phyloP scores from a whole-genome alignment of 2,329 filamentous ascomycete genomes.

The Alternaria dauci region DNA sequence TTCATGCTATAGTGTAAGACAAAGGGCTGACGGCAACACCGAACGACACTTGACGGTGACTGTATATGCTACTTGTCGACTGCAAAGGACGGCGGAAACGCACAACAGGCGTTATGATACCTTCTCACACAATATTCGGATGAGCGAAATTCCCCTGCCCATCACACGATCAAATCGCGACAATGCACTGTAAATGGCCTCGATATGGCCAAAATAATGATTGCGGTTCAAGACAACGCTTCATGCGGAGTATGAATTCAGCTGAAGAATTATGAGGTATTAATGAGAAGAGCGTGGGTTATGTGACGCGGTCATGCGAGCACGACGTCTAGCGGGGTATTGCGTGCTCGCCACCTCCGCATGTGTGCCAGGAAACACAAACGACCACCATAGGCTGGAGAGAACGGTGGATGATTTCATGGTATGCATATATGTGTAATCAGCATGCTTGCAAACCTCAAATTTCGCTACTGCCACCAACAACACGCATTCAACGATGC shows the following conservation, averaged over 20 bases:
- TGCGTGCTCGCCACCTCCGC: constrained; percentile 31
- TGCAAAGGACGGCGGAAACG: background rate
- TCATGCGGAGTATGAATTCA: no score
- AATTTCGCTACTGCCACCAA: background rate
- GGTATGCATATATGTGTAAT: background rate
- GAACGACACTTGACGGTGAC: background rate
- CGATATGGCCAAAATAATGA: no score
- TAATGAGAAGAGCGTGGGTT: background rate
- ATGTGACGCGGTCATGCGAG: constrained; percentile 10
- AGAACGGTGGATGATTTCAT: background rate
- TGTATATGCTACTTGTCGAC: background rate
- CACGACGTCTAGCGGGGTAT: constrained; percentile 36
- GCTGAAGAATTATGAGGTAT: no score
- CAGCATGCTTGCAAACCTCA: background rate
- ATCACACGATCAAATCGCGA: no score
- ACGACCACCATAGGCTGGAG: background rate
- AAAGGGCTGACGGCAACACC: no score
- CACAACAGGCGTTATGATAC: background rate
- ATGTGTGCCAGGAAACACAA: background rate
- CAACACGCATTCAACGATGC: constrained; percentile 36
- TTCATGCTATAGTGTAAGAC: background rate
- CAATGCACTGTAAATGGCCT: no score
- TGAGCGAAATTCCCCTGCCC: background rate
- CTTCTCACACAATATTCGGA: background rate
- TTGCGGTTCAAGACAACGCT: no score